Conservation (phyloP, 768 basidiomycete genomes). For the Cystofilobasidium bisporidii region DNA sequence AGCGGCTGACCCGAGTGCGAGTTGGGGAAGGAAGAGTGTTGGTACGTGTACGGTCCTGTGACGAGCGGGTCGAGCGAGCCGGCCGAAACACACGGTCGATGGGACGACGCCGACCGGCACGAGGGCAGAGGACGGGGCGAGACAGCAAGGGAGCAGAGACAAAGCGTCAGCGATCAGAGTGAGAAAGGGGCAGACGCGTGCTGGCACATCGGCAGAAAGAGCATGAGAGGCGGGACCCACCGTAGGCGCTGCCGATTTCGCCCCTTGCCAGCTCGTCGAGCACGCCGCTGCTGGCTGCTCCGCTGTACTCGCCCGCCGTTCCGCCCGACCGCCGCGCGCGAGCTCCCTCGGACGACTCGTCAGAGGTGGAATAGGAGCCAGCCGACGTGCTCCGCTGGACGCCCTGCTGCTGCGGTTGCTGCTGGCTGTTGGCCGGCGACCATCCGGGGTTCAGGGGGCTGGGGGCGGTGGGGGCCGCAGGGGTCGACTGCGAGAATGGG, state of each 20-base stretch:
- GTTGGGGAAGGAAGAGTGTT: background rate
- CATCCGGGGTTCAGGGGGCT: background rate
- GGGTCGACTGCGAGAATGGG: too few relatives aligned
- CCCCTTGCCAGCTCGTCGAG: background rate
- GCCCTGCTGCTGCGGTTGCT: background rate
- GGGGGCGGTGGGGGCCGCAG: background rate
- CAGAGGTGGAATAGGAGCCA: background rate
- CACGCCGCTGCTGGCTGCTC: background rate
- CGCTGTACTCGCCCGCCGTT: background rate
- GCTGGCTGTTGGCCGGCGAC: background rate
- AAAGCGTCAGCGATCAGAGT: background rate
- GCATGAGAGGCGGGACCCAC: background rate
- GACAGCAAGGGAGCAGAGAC: background rate
- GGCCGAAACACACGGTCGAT: too few relatives aligned
- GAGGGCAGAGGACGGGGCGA: background rate
- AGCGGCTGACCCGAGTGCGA: constrained; percentile 10
- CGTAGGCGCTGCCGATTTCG: background rate
- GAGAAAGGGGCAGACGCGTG: background rate
- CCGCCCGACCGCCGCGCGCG: background rate
- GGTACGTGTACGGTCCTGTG: background rate
- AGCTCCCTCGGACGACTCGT: background rate
- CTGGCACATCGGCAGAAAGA: background rate
- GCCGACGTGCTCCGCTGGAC: background rate
- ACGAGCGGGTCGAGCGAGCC: too few relatives aligned
- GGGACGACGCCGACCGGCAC: background rate